Base-by-base conservation (phyloP, 129 eudicot species). In the Daucus carota region DNA sequence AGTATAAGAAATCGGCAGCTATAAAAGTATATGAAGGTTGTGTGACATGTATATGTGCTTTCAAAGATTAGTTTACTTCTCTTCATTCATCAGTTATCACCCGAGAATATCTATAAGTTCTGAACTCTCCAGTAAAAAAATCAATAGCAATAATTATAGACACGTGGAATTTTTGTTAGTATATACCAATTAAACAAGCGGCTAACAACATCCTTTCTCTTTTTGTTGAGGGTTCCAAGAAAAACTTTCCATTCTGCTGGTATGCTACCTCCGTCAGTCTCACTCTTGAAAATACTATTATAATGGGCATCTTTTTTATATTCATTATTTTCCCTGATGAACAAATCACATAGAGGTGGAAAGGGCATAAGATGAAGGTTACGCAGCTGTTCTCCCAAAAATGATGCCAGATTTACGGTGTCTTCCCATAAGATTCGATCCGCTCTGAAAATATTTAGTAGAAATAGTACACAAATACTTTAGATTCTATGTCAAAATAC, bases 371-470 rank as follows among this genome's bases (percentile, higher is more conserved):
- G 78, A 80, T 93, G 98, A 77, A 93, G 98, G 83, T 89, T 84
- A 70, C 80, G 96, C 78, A 93, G 78, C 80, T 89, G 96, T 85
- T 91, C 86, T 40, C 98, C 98, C 82, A 93, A 73, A 79, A 93
- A 93, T 5, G 97, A 90, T 76, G 98, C 96, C 81, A 93, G 69
- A 78, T 87, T 78, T 28, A 83, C 80, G 57, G 80, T 73, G 67
- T 93, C 96, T 66, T 86, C 89, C 70, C 43, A 77, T 32, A 90
- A 85, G 57, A 93, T 86, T 50, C 60, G 72, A 80, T 89, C 93
- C 79, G 90, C 87, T 84, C 98, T 93, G 96, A 78, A 57, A 57
- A 2, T n/a, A n/a, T 9, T 3, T n/a, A n/a, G 65, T n/a, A 57
- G 29, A 57, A 24, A 57, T 57, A 24, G 65, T 52, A 52, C 62